These are phyloP conservation scores for Eimeria necatrix DNA, from an alignment of 169 alveolate genomes.

Conservation along the genomic window DNA sequence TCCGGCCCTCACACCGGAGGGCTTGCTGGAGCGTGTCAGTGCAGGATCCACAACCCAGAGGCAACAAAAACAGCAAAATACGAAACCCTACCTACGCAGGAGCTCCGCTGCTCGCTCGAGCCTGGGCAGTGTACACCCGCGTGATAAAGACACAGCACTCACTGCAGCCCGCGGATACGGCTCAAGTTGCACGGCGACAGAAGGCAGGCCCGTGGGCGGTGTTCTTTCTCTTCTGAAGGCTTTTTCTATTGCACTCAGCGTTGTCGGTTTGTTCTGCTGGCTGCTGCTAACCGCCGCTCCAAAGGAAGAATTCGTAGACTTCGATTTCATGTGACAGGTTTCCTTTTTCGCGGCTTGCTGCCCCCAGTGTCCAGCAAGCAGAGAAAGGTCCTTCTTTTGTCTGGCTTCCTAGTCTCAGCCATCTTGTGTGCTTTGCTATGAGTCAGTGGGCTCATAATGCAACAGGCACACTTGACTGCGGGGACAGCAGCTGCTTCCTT, in stretches of 20 bases:
- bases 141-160: conserved; percentile 11
- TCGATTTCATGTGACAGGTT: conserved; percentile 66
- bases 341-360: neutral
- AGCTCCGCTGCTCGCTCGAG: neutral
- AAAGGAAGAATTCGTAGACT: conserved; percentile 71
- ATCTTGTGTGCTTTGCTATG: no score
- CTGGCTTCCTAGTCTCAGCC: no score
- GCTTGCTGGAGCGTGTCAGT: neutral
- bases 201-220: neutral
- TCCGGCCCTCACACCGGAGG: conserved; percentile 4
- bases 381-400: neutral
- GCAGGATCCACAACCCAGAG: neutral
- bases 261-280: conserved; percentile 25
- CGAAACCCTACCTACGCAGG: neutral
- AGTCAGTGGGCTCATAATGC: neutral
- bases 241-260: neutral
- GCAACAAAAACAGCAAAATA: conserved; percentile 4
- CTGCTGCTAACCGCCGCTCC: conserved; percentile 38
- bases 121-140: neutral
- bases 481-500: conserved; percentile 22
- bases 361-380: neutral
- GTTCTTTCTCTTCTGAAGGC: conserved; percentile 23
- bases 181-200: conserved; percentile 3
- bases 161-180: neutral
- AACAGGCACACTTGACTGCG: neutral